Base-by-base conservation (phyloP, 208 protist species). In the Trichomonas gallinae region DNA sequence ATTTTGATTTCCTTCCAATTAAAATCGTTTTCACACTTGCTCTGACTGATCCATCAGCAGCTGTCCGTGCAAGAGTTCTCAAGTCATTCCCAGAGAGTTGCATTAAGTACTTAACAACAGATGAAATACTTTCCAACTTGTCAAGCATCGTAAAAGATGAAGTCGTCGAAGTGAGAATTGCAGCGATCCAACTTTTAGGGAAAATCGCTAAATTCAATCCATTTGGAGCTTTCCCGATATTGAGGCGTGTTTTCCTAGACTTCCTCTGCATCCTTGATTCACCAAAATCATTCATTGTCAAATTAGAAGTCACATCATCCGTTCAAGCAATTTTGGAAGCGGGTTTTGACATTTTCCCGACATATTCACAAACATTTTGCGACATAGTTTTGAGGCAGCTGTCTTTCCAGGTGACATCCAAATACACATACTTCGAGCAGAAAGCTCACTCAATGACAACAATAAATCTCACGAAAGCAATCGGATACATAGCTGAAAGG, bases 61-160 rank as follows among this genome's bases (percentile, higher is more conserved):
- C 8, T 11, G 83, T 91, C 34, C 83, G 83, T 49, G 83, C 34
- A 48, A 91, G 31, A 38, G 42, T 48, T 49, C 23, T 91, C 31
- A 3, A 36, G 34, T 45, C 83, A n/a, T 91, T 91, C n/a, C 11
- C 36, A 2, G 40, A 45, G 10, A 26, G 23, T 34, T 48, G 13
- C 17, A 44, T 44, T 6, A 91, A 91, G n/a, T 48, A 48, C n/a
- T 91, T 91, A 31, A 91, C 83, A 23, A 48, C 36, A 34, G 83
- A 91, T 48, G 23, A 1, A 23, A 91, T 91, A n/a, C 48, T 91
- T 11, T 38, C 36, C 2, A 38, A 38, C n/a, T 44, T 91, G 4
- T 49, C 83, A 91, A 44, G n/a, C 31, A 44, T 91, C 31, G 83
- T 91, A 9, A 91, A 91, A 91, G 83, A 91, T 48, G 83, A 91